A percentile compares a stretch with the other conserved stretches of the same genome.
phyloP scores from a whole-genome alignment of 1,139 yeast species.

The Blastobotrys illinoisensis region DNA sequence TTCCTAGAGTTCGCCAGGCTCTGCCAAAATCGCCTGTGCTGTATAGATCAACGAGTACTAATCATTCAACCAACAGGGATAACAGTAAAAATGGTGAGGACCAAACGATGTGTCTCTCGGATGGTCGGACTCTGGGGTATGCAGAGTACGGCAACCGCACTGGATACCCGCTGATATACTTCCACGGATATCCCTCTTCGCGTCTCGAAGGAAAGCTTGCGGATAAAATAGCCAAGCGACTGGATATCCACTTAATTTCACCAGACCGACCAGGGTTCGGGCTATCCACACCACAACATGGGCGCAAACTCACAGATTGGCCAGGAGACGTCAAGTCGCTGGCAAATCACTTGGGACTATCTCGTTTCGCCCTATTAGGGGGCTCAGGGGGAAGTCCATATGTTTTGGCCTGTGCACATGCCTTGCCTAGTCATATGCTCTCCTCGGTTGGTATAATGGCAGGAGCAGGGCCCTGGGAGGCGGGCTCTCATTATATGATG shows the following conservation, averaged over 20 bases:
- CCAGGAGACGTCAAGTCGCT: not conserved
- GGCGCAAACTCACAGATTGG: not conserved
- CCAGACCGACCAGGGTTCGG: not conserved
- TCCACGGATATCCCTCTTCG: not conserved
- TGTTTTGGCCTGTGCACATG: not conserved
- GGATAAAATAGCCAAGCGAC: not conserved
- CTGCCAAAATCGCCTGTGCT: not conserved
- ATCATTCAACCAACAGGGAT: not conserved
- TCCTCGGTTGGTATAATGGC: not conserved
- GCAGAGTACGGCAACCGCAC: not conserved
- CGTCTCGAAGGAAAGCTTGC: not conserved
- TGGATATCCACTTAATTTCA: not conserved
- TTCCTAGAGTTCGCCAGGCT: not conserved
- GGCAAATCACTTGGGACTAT: not conserved
- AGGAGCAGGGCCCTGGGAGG: not conserved
- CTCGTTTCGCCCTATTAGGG: not conserved
- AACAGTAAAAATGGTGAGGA: not conserved
- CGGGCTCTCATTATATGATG: not conserved
- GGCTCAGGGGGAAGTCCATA: not conserved
- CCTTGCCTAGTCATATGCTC: not conserved
- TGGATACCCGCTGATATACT: not conserved
- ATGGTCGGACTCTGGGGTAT: not conserved
- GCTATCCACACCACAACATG: not conserved
- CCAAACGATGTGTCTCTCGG: not conserved
- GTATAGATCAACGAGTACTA: not conserved